Conservation (phyloP, 768 basidiomycete genomes). For the Mycena belliarum region DNA sequence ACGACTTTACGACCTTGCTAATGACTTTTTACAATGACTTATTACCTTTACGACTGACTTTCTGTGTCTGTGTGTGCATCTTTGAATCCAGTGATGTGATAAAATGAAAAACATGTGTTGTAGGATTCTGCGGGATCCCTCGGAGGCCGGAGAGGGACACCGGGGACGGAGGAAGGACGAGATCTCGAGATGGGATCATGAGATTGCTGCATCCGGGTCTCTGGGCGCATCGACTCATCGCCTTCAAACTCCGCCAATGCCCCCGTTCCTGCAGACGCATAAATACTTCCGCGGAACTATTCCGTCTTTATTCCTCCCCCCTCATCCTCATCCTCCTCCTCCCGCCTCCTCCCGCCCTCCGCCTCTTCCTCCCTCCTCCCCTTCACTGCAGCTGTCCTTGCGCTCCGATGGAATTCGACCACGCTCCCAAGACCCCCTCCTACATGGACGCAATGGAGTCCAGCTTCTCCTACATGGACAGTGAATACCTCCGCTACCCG, state of each 20-base stretch:
- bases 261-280: slow-evolving; percentile 12
- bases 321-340: slow-evolving; percentile 19
- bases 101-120: slow-evolving; percentile 23
- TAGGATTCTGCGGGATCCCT: slow-evolving; percentile 17
- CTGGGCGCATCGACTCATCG: not conserved
- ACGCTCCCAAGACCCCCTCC: slow-evolving; percentile 43
- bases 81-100: slow-evolving; percentile 18
- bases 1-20: slow-evolving; percentile 24
- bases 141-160: slow-evolving; percentile 10
- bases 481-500: slow-evolving; percentile 71
- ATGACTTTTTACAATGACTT: slow-evolving; percentile 35
- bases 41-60: slow-evolving; percentile 21
- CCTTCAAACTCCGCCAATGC: slow-evolving; percentile 6
- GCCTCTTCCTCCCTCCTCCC: slow-evolving; percentile 15
- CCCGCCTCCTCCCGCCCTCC: slow-evolving; percentile 23
- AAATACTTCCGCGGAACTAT: slow-evolving; percentile 23
- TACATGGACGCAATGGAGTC: slow-evolving; percentile 50
- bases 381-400: slow-evolving; percentile 15
- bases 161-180: not conserved
- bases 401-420: slow-evolving; percentile 49
- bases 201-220: slow-evolving; percentile 9
- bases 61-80: slow-evolving; percentile 19
- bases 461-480: slow-evolving; percentile 51
- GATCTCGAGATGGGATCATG: not conserved
- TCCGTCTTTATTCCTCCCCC: slow-evolving; percentile 31